phyloP scores from a whole-genome alignment of 2,329 filamentous ascomycete species.

The Botrytis galanthina region DNA sequence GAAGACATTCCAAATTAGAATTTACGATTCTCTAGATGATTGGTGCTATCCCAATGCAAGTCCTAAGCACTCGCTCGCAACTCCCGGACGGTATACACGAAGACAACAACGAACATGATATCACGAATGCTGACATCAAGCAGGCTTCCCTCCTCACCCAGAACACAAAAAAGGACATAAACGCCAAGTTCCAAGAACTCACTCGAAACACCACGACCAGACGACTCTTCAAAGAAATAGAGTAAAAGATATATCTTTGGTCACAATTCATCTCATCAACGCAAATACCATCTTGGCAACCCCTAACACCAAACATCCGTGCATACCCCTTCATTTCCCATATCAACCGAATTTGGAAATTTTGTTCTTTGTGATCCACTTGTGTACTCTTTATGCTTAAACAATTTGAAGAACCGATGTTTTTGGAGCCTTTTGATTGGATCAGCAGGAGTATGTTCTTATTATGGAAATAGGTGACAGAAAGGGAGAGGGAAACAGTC shows the following conservation, averaged over 20 bases:
- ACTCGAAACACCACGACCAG: not conserved
- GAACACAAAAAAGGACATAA: not conserved
- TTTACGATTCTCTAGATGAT: not conserved
- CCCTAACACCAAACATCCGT: constrained; percentile 7
- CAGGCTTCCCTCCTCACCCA: not conserved
- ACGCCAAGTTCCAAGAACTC: not conserved
- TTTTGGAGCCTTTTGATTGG: not conserved
- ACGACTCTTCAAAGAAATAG: not conserved
- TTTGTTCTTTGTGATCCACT: not conserved
- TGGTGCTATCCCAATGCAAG: not conserved
- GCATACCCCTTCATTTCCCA: constrained; percentile 13
- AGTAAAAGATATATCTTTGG: not conserved
- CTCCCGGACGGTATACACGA: not conserved
- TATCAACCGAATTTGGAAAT: not conserved
- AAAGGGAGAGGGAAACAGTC: not conserved
- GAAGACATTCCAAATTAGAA: no score
- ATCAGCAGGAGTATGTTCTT: not conserved
- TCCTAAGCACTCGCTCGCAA: not conserved
- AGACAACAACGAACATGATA: not conserved
- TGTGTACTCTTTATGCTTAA: not conserved
- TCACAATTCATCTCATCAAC: not conserved
- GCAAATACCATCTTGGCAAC: not conserved
- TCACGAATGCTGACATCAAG: not conserved
- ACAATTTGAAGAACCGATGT: not conserved
- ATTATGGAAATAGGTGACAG: not conserved